These are phyloP conservation scores for Colletotrichum abscissum DNA, from an alignment of 2,329 filamentous ascomycete species.

Conservation along the genomic window DNA sequence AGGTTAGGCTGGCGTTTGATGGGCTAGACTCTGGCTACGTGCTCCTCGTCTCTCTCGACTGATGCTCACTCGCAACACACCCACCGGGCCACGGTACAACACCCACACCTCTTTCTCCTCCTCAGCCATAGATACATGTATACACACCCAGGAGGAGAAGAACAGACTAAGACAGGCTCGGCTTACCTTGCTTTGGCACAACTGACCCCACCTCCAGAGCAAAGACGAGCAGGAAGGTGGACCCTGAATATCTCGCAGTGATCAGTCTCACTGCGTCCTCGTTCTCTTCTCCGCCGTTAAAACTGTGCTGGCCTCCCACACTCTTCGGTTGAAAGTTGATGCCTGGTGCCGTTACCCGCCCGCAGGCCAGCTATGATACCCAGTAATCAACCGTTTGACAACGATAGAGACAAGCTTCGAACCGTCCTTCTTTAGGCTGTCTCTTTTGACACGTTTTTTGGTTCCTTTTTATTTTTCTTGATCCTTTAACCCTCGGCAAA, in stretches of 20 bases:
- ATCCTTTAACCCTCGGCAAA: not conserved
- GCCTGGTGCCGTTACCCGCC: conserved; percentile 16
- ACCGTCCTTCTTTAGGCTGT: conserved; percentile 13
- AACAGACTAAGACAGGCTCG: conserved; percentile 27
- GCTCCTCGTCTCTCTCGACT: conserved; percentile 4
- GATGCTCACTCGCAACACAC: conserved; percentile 22
- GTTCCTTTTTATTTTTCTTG: not conserved
- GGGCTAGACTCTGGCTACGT: conserved; percentile 28
- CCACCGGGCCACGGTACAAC: conserved; percentile 1
- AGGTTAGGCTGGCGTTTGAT: conserved; percentile 27
- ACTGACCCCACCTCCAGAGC: conserved; percentile 29
- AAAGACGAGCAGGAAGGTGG: conserved; percentile 27
- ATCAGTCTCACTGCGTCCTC: conserved; percentile 7
- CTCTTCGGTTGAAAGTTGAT: conserved; percentile 1
- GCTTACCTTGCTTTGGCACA: conserved; percentile 27
- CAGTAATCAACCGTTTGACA: conserved; percentile 18
- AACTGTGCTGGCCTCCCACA: conserved; percentile 33
- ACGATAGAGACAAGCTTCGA: conserved; percentile 17
- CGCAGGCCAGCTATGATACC: conserved; percentile 30
- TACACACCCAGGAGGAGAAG: not conserved
- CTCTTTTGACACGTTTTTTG: conserved; percentile 13
- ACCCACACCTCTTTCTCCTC: not conserved
- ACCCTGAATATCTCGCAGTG: conserved; percentile 33
- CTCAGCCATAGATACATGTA: conserved; percentile 11
- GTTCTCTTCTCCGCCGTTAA: conserved; percentile 33